These are phyloP conservation scores for Trichoderma sp. DNA, from an alignment of 2,329 filamentous ascomycete genomes.

Conservation along the genomic window DNA sequence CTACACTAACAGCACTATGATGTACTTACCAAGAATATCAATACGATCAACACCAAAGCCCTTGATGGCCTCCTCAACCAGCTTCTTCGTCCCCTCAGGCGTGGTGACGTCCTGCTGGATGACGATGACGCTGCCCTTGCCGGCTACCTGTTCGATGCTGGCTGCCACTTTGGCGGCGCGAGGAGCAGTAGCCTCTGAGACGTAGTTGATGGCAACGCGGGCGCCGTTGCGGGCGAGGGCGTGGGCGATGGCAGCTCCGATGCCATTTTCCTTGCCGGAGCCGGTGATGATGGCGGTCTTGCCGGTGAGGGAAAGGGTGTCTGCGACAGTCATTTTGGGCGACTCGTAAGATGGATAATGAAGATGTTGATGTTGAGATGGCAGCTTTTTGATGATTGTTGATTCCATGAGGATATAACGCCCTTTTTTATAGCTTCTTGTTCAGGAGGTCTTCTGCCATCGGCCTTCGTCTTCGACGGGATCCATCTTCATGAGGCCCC, in stretches of 20 bases:
- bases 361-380: background rate
- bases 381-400: background rate
- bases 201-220: slow-evolving; percentile 43
- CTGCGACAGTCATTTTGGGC: background rate
- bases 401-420: too few species aligned
- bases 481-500: background rate
- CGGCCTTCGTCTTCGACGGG: background rate
- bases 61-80: background rate
- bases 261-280: slow-evolving; percentile 46
- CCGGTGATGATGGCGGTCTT: slow-evolving; percentile 49
- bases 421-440: background rate
- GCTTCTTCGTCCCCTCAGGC: slow-evolving; percentile 4
- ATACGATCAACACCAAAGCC: slow-evolving; percentile 11
- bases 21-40: slow-evolving; percentile 13
- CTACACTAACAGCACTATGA: too few species aligned
- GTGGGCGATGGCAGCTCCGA: slow-evolving; percentile 45
- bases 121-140: background rate
- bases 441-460: background rate
- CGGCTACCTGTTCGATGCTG: background rate
- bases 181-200: slow-evolving; percentile 39
- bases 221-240: slow-evolving; percentile 45
- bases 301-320: slow-evolving; percentile 39
- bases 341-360: too few species aligned
- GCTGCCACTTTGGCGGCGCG: slow-evolving; percentile 33
- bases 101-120: slow-evolving; percentile 6